These are phyloP conservation scores for Trypethelium eluteriae DNA, from an alignment of 495 filamentous ascomycete species.

Conservation along the genomic window DNA sequence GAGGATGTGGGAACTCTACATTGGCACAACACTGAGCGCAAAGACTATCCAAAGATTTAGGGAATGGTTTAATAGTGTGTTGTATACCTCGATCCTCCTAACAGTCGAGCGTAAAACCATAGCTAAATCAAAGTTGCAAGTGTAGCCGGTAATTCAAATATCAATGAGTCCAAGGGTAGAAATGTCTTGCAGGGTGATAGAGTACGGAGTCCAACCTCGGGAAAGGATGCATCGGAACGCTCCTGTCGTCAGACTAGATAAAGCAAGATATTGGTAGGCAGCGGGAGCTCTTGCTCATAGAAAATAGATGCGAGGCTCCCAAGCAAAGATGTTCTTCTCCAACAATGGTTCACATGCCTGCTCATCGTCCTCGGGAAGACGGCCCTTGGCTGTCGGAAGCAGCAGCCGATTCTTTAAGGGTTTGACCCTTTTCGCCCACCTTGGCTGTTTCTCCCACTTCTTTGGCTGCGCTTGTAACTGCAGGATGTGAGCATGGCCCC, in stretches of 20 bases:
- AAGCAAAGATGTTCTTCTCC: background rate
- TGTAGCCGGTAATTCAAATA: too few relatives aligned
- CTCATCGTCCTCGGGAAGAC: background rate
- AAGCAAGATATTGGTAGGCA: background rate
- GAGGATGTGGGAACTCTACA: background rate
- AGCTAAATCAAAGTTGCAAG: too few relatives aligned
- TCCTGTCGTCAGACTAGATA: background rate
- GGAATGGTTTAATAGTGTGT: too few relatives aligned
- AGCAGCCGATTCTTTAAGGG: background rate
- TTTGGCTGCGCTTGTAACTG: background rate
- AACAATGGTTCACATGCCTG: background rate
- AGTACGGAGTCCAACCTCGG: too few relatives aligned
- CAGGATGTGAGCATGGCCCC: background rate
- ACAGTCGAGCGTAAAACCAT: too few relatives aligned
- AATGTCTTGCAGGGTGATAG: too few relatives aligned
- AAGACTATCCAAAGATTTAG: background rate
- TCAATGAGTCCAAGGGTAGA: too few relatives aligned
- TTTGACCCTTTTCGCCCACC: background rate
- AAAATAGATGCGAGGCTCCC: background rate
- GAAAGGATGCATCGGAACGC: background rate
- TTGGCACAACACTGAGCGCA: background rate
- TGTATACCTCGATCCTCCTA: too few relatives aligned
- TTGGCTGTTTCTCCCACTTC: background rate
- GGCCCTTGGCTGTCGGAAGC: background rate
- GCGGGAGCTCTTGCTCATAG: background rate